Evolutionary conservation across 1,139 yeast species (phyloP), one percentile per base, ranked within the genome.

Genomic region (Arxiozyma heterogenica): DNA sequence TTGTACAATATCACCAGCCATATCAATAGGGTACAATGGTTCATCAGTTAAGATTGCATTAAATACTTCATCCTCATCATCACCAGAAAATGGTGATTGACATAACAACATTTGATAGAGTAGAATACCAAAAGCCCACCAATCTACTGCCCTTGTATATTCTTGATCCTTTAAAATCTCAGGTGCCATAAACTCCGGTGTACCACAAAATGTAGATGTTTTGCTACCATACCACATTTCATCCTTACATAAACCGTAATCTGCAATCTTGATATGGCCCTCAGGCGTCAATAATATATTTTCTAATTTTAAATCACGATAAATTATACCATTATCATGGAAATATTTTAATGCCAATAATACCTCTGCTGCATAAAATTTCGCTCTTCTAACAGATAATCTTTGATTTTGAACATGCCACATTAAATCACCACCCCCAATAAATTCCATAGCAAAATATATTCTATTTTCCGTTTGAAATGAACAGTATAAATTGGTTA

Each of bases 51-150:
- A 81, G 64, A 93, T 93, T n/a, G 98, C 97, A 71, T 91, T 94
- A 74, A 93, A 93, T 50, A 93, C 91, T 73, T 93, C 98, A 68
- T 94, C 98, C 67, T 94, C 98, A 69, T 93, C 98, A 61, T 91
- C 97, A 60, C 99, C 98, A 61, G 94, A 86, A 73, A 93, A 93
- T 47, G 99, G 99, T 4, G 97, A 88, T 71, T 93, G 96, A 53
- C 97, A 94, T 57, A 93, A 77, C 56, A 93, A 77, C 99, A 93
- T 93, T 72, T 93, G 98, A 72, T 91, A 93, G 58, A 94, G 75
- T 60, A 93, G 76, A 41, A 94, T 98, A 53, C 99, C 99, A 75
- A 91, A 89, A 0, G 98, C 98, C 98, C 98, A 93, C 98, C 98
- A 94, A 72, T 93, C 99, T 53, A 93, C 98, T 49, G 94, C 86